Percentiles rank a stretch among this genome's conserved stretches.
These are phyloP conservation scores for Trichoderma sp. DNA, from an alignment of 2,329 filamentous ascomycete species.

Conservation along the genomic window DNA sequence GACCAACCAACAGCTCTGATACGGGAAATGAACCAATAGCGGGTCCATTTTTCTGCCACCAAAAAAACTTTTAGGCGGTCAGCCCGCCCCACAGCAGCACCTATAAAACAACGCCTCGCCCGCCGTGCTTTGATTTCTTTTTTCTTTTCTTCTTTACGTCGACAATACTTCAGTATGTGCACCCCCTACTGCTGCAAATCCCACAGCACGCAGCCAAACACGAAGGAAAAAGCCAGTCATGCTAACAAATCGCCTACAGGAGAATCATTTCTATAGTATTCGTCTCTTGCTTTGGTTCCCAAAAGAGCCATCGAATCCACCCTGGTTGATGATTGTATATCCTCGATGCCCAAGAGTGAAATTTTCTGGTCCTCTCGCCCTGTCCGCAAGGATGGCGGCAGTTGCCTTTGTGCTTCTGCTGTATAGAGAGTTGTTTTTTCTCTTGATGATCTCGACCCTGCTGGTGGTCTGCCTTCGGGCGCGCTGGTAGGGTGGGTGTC, in stretches of 20 bases:
- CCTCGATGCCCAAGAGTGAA: conserved; percentile 90
- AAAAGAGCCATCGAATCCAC: conserved; percentile 91
- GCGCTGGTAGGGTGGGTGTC: conserved; percentile 73
- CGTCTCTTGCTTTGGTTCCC: conserved; percentile 87
- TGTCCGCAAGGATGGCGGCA: conserved; percentile 61
- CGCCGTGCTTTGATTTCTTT: conserved; percentile 34
- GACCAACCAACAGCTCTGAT: neutral
- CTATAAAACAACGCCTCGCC: conserved; percentile 34
- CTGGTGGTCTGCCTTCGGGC: conserved; percentile 71
- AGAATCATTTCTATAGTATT: conserved; percentile 99
- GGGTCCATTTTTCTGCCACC: conserved; percentile 22
- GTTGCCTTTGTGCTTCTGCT: conserved; percentile 37
- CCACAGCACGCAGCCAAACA: neutral
- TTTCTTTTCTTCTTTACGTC: conserved; percentile 56
- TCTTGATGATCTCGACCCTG: conserved; percentile 88
- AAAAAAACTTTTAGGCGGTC: conserved; percentile 25
- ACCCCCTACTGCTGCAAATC: conserved; percentile 31
- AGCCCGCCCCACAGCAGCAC: neutral
- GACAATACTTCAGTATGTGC: conserved; percentile 58
- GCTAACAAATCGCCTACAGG: conserved; percentile 36
- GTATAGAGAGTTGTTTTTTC: conserved; percentile 70
- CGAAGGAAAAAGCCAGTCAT: neutral
- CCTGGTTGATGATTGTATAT: conserved; percentile 90
- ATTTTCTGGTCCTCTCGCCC: conserved; percentile 56
- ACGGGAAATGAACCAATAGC: neutral